Evolutionary conservation across 169 alveolate species (phyloP), one percentile per base, ranked within the genome.

Genomic region (Plasmodium fragile): DNA sequence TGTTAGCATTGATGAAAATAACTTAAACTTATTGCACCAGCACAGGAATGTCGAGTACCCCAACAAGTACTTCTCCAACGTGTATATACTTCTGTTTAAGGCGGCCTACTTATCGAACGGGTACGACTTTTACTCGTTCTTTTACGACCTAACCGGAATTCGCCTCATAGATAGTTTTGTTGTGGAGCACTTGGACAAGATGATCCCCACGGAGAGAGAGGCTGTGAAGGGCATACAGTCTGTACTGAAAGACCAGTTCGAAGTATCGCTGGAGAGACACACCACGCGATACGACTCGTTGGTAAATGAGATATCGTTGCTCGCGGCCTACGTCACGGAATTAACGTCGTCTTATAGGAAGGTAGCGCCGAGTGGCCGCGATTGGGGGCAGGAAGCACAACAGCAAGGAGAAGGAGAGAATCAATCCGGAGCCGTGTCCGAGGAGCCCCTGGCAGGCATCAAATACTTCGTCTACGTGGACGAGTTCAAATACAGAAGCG

Each of bases 81-180:
- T 91, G 11, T 91, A 91, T 43, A 71, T 91, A 10, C 70, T 91
- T 16, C 4, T 91, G 78, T 91, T 91, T 52, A 91, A 91, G 53
- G 55, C 82, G 39, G 94, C 94, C n/a, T 91, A 91, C 82, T 25
- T 91, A 59, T 52, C 81, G 5, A 91, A 69, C n/a, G 73, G 77
- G 16, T 81, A 45, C 13, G 92, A 91, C 69, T 80, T 91, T 34
- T 59, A 91, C 55, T 43, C 92, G 28, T 91, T 91, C 39, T 79
- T 91, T 45, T 45, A 91, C 28, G 94, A 91, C 6, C 52, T 81
- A n/a, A 91, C 94, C 3, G 94, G 94, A 43, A 81, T 91, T n/a
- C 16, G 4, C 25, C 39, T 91, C 49, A 69, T 91, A 22, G 94
- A 91, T 43, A 36, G 25, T 36, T 10, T 6, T 32, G 89, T 77